Conservation (phyloP, 1,284 basidiomycete species). For the Sanghuangporus sanghuang region DNA sequence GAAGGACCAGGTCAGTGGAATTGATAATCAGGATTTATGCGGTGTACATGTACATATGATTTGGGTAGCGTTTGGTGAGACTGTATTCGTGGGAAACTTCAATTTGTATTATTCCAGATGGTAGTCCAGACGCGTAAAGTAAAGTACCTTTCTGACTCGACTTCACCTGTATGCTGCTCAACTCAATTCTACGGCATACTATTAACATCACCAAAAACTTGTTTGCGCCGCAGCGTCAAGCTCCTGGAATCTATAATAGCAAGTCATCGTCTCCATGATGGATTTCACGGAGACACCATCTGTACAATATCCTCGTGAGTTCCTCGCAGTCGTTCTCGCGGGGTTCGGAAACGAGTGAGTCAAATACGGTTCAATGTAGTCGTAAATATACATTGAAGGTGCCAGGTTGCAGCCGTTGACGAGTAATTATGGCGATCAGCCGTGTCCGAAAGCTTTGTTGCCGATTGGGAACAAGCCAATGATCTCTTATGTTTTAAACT, state of each 20-base stretch:
- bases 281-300: constrained; percentile 54
- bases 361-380: constrained; percentile 11
- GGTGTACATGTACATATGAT: too few relatives aligned
- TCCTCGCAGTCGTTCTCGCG: constrained; percentile 78
- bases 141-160: neutral
- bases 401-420: constrained; percentile 67
- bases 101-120: neutral
- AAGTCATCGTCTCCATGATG: constrained; percentile 35
- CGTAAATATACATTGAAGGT: constrained; percentile 22
- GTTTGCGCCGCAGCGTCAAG: too few relatives aligned
- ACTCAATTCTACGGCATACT: neutral
- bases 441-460: constrained; percentile 80
- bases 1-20: too few relatives aligned
- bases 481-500: constrained; percentile 78
- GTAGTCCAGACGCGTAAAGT: neutral
- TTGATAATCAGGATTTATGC: too few relatives aligned
- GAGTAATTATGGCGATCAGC: constrained; percentile 65
- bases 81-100: neutral
- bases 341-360: constrained; percentile 85
- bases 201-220: too few relatives aligned
- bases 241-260: neutral
- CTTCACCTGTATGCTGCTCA: neutral
- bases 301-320: constrained; percentile 58
- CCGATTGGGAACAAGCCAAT: constrained; percentile 86
- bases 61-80: too few relatives aligned